phyloP scores from a whole-genome alignment of 2,329 filamentous ascomycete species.

The Diplodia sapinea region DNA sequence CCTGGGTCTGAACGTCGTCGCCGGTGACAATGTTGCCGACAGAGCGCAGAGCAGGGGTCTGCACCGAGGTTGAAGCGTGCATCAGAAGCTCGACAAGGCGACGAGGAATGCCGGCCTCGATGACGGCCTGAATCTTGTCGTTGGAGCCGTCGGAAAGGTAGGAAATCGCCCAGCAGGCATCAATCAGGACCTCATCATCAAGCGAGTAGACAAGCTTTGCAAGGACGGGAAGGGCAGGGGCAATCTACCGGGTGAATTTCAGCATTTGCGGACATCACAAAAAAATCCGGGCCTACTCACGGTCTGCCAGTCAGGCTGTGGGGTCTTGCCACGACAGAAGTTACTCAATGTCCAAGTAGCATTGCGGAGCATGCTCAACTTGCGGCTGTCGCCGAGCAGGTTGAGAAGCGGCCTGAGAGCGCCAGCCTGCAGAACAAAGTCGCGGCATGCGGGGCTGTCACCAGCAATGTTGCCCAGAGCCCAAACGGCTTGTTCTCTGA shows the following conservation, averaged over 20 bases:
- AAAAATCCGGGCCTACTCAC: constrained; percentile 61
- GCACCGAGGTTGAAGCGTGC: constrained; percentile 97
- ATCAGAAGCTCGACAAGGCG: constrained; percentile 95
- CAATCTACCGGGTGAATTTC: constrained; percentile 66
- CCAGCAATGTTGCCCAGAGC: constrained; percentile 98
- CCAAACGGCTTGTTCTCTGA: constrained; percentile 98
- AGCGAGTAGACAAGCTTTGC: constrained; percentile 98
- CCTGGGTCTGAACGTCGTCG: constrained; percentile 97
- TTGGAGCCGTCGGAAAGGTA: constrained; percentile 98
- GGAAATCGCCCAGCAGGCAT: constrained; percentile 99
- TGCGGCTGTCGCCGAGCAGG: constrained; percentile 94
- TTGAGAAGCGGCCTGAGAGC: constrained; percentile 88
- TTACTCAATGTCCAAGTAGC: constrained; percentile 99
- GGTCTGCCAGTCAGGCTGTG: constrained; percentile 96
- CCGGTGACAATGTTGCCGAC: constrained; percentile 99
- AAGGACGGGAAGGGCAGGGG: constrained; percentile 90
- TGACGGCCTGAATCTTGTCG: constrained; percentile 99
- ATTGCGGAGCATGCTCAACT: constrained; percentile 98
- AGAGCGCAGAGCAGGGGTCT: constrained; percentile 94
- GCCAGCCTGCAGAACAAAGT: constrained; percentile 91
- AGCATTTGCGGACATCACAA: not conserved
- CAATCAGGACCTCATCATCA: constrained; percentile 96
- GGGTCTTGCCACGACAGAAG: constrained; percentile 99
- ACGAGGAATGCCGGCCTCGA: constrained; percentile 96
- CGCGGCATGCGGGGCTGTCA: constrained; percentile 95